Conservation (phyloP, 805 yeast genomes). For the Ogataea philodendri region DNA sequence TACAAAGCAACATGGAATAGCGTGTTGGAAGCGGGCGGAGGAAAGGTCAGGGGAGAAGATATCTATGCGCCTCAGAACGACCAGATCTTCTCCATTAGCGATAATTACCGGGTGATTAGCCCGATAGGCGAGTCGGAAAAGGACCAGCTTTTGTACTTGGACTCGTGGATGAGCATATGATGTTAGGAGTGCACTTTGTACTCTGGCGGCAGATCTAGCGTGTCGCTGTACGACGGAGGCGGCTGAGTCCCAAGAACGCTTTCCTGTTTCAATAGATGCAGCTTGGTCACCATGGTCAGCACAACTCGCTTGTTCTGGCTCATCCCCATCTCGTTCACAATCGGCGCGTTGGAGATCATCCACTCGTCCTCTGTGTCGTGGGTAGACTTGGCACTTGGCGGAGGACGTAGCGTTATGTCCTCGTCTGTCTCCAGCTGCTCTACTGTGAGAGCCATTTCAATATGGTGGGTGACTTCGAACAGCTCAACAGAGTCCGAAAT, state of each 20-base stretch:
- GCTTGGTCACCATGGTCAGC: conserved; percentile 21
- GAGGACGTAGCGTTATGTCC: too few species aligned
- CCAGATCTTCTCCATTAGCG: conserved; percentile 31
- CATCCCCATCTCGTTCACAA: conserved; percentile 17
- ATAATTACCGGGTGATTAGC: conserved; percentile 32
- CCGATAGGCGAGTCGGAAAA: conserved; percentile 19
- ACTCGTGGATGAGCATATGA: conserved; percentile 32
- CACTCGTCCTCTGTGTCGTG: conserved; percentile 20
- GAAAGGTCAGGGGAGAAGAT: conserved; percentile 29
- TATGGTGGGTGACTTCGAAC: conserved; percentile 26
- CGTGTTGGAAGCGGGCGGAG: conserved; percentile 67
- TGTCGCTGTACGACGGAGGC: conserved; percentile 22
- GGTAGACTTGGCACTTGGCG: not conserved
- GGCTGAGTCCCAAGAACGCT: conserved; percentile 24
- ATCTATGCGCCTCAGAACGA: conserved; percentile 30
- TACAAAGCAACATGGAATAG: conserved; percentile 85
- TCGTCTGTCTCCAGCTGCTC: conserved; percentile 1
- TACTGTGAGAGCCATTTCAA: conserved; percentile 12
- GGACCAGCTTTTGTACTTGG: conserved; percentile 25
- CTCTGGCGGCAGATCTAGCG: conserved; percentile 4
- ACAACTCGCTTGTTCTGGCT: conserved; percentile 21
- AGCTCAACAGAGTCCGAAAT: conserved; percentile 14
- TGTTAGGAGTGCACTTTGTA: conserved; percentile 4
- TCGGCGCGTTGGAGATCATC: conserved; percentile 22
- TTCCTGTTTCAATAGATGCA: conserved; percentile 21